Conservation (phyloP, 2,329 filamentous ascomycete species). For the Exophiala alcalophila region DNA sequence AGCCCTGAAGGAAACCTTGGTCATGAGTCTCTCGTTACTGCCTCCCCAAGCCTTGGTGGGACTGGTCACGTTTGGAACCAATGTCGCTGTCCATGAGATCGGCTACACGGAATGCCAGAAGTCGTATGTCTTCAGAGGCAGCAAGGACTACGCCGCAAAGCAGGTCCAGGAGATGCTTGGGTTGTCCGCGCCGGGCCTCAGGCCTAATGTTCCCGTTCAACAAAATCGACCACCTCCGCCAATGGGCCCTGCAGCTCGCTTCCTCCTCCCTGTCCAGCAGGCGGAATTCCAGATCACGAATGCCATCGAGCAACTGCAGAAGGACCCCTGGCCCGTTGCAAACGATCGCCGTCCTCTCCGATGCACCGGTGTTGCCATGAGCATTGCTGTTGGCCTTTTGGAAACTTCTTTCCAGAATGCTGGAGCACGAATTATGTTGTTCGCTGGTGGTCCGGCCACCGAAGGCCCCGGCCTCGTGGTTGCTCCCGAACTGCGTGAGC, state of each 20-base stretch:
- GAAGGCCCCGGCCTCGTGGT: constrained; percentile 97
- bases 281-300: constrained; percentile 98
- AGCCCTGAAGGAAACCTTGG: constrained; percentile 64
- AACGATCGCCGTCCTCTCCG: constrained; percentile 86
- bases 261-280: constrained; percentile 89
- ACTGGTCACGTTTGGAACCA: constrained; percentile 74
- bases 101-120: constrained; percentile 98
- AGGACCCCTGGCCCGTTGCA: constrained; percentile 94
- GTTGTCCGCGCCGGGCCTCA: constrained; percentile 66
- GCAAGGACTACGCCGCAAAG: constrained; percentile 96
- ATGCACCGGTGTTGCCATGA: constrained; percentile 94
- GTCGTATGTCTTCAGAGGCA: constrained; percentile 96
- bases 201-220: constrained; percentile 69
- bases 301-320: constrained; percentile 89
- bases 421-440: constrained; percentile 94
- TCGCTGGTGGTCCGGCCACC: constrained; percentile 89
- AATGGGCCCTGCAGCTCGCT: constrained; percentile 79
- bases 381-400: constrained; percentile 85
- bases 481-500: constrained; percentile 89
- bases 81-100: constrained; percentile 92
- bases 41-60: constrained; percentile 63
- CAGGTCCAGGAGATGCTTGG: constrained; percentile 99
- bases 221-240: constrained; percentile 71
- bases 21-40: constrained; percentile 63
- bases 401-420: constrained; percentile 96